Evolutionary conservation across 1,284 basidiomycete species (phyloP), one percentile per base, ranked within the genome.

Genomic region (Apiotrichum akiyoshidainum): DNA sequence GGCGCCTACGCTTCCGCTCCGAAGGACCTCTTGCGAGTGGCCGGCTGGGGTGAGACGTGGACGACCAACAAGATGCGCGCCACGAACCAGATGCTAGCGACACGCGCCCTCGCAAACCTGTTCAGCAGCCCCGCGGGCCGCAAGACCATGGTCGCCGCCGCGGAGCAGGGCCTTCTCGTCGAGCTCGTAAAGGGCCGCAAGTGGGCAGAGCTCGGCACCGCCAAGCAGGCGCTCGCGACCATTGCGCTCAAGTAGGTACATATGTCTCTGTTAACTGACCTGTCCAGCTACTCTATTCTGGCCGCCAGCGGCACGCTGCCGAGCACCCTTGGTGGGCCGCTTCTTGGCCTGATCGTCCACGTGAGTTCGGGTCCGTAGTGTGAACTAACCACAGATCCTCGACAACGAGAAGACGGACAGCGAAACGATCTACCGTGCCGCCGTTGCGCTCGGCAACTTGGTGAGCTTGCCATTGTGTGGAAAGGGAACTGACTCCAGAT

Each of bases 401-500:
- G 76, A 82, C 58, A 80, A 81, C 46, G 90, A 94, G 75, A 83
- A 76, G 45, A 78, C 79, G 17, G 95, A 99, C 61, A 81, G 85
- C 21, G 95, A 99, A 72, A 86, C 88, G 2, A 83, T 85, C 14
- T 98, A 98, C 74, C 86, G 95, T 33, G 82, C 87, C 1, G 78
- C 90, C 9, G 88, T 96, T 16, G 93, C 88, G 0, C 80, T 97
- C 3, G 95, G 95, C 35, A 98, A 99, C 73, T 76, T 89, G 48
- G 90, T 92, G 60, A 70, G 86, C 80, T 34, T 13, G 22, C 16
- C 5, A 31, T 13, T 11, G 19, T 7, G n/a, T 17, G 9, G 39
- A 22, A 6, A 21, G 2, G 14, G 19, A 46, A 31, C 22, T 3
- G 17, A 17, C 21, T 1, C 14, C 57, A 79, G 78, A 60, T 79